phyloP scores from a whole-genome alignment of 73 alveolate species.

The Paramecium biaurelia region DNA sequence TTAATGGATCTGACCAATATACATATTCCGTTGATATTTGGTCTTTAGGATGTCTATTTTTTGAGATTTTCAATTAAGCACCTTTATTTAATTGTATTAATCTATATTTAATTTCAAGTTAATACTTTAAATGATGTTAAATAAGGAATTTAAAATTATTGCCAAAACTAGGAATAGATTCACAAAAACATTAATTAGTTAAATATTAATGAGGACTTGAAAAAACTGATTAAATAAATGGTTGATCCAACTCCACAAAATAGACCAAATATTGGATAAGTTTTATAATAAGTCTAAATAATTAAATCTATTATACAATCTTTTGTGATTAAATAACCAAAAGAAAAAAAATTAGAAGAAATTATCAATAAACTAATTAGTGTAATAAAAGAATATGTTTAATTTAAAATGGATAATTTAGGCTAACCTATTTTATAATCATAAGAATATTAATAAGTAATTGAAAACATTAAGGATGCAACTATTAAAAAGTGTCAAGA shows the following conservation, averaged over 20 bases:
- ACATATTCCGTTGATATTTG: constrained; percentile 77
- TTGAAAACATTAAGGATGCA: too few relatives aligned
- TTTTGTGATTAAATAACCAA: too few relatives aligned
- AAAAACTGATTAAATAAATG: not conserved
- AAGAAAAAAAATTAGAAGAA: too few relatives aligned
- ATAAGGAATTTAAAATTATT: not conserved
- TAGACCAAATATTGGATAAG: not conserved
- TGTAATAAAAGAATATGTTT: too few relatives aligned
- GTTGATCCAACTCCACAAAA: not conserved
- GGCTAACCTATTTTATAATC: too few relatives aligned
- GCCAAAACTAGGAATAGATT: not conserved
- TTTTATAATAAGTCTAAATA: not conserved
- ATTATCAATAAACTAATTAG: too few relatives aligned
- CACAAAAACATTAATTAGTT: not conserved
- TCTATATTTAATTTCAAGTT: not conserved
- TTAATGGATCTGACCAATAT: constrained; percentile 63
- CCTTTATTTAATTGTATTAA: not conserved
- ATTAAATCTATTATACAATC: too few relatives aligned
- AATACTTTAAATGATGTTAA: not conserved
- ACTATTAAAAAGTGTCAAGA: too few relatives aligned
- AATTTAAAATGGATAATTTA: too few relatives aligned
- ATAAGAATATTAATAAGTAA: too few relatives aligned
- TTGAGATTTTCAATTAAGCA: constrained; percentile 68
- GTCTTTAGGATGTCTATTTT: constrained; percentile 78
- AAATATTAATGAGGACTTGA: not conserved